phyloP scores from a whole-genome alignment of 108 stramenopile genomes.

The Thalassiosira profunda region DNA sequence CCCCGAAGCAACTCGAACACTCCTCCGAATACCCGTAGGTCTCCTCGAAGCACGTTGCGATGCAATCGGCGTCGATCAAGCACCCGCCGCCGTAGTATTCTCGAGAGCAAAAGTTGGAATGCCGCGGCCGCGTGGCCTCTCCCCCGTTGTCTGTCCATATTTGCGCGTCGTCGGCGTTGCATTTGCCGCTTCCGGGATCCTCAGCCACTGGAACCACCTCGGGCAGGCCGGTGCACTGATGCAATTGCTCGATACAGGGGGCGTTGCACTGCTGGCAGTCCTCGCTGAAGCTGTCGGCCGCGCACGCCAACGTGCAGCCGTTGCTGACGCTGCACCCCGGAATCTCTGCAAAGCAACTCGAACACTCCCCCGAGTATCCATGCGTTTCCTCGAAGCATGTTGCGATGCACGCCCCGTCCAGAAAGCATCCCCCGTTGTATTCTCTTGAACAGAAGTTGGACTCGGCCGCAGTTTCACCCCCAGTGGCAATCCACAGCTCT shows the following conservation, averaged over 20 bases:
- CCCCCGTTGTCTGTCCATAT: conserved; percentile 18
- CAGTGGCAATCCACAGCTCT: too few relatives aligned
- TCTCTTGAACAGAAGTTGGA: conserved; percentile 13
- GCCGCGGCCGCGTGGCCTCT: background rate
- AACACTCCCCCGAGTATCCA: conserved; percentile 23
- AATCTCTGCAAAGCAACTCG: conserved; percentile 17
- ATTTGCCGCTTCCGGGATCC: background rate
- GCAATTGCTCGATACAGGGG: conserved; percentile 36
- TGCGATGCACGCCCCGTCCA: conserved; percentile 15
- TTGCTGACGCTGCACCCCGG: conserved; percentile 6
- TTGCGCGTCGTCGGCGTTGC: conserved; percentile 20
- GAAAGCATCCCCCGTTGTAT: conserved; percentile 20
- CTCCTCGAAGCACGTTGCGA: conserved; percentile 13
- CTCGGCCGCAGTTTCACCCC: background rate
- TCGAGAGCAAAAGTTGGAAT: conserved; percentile 30
- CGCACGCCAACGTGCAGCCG: conserved; percentile 22
- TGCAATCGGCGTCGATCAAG: conserved; percentile 11
- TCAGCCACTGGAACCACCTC: conserved; percentile 1
- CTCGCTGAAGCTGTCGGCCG: conserved; percentile 16
- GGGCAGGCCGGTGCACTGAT: conserved; percentile 43
- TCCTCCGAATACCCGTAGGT: conserved; percentile 17
- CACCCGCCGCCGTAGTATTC: conserved; percentile 9
- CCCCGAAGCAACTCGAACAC: conserved; percentile 33
- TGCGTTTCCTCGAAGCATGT: conserved; percentile 10
- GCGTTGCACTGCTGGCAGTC: conserved; percentile 41